A percentile compares a stretch with the other conserved stretches of the same genome.
Evolutionary conservation across 1,284 basidiomycete genomes (phyloP).

Genomic region (Anthracocystis setariae): DNA sequence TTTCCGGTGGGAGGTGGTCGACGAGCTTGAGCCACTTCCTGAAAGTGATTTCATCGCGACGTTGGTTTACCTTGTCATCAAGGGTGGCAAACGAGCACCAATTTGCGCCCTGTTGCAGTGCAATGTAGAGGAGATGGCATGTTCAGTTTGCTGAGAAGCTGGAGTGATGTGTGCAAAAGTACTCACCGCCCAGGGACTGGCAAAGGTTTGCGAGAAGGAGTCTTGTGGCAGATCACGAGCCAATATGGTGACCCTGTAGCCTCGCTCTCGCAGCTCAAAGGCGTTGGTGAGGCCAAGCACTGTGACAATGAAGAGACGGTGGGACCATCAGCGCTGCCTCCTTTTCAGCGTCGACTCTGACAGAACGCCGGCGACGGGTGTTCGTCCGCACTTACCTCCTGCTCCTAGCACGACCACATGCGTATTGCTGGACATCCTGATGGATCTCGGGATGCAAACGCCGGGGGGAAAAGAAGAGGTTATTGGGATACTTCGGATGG

Average conservation of each 20-base stretch:
- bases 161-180: no score
- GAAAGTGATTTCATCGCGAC: conserved; percentile 49
- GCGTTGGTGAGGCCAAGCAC: conserved; percentile 71
- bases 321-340: neutral
- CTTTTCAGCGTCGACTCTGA: neutral
- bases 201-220: conserved; percentile 73
- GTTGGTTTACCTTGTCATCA: conserved; percentile 32
- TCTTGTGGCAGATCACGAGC: conserved; percentile 78
- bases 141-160: no score
- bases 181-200: conserved; percentile 75
- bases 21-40: conserved; percentile 40
- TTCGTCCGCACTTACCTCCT: conserved; percentile 36
- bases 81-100: conserved; percentile 74
- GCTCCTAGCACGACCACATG: conserved; percentile 54
- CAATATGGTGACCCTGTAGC: conserved; percentile 73
- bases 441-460: neutral
- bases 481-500: neutral
- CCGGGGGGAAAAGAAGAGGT: neutral
- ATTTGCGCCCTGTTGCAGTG: conserved; percentile 72
- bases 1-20: conserved; percentile 36
- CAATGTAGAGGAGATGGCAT: neutral
- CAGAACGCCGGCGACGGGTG: neutral
- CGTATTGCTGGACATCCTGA: neutral
- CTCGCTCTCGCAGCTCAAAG: conserved; percentile 68
- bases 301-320: conserved; percentile 20